Evolutionary conservation across 768 basidiomycete genomes (phyloP).

Genomic region (Leccinum ochraceum): DNA sequence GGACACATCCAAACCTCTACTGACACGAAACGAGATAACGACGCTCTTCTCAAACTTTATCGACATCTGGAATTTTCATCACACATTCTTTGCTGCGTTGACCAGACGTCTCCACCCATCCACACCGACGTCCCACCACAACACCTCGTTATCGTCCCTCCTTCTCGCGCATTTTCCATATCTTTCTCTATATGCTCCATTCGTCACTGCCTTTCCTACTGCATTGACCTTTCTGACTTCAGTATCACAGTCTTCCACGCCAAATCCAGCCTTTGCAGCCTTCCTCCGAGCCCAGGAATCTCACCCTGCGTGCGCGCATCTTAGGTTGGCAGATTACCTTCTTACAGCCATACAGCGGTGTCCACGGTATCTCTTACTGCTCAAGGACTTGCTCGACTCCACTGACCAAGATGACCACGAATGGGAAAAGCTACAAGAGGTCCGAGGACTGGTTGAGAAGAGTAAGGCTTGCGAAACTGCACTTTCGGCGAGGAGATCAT

Average conservation of each 20-base stretch:
- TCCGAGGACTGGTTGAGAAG: conserved; percentile 69
- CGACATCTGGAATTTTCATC: conserved; percentile 90
- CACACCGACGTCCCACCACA: conserved; percentile 23
- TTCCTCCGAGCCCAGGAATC: conserved; percentile 68
- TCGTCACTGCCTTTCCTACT: conserved; percentile 75
- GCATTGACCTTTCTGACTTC: conserved; percentile 59
- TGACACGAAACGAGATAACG: conserved; percentile 67
- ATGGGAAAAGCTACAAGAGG: conserved; percentile 56
- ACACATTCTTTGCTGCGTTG: conserved; percentile 66
- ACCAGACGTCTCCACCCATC: conserved; percentile 39
- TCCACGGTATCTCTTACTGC: conserved; percentile 80
- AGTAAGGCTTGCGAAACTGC: conserved; percentile 45
- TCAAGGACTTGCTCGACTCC: conserved; percentile 77
- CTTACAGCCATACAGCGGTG: conserved; percentile 86
- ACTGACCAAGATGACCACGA: conserved; percentile 70
- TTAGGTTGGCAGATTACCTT: conserved; percentile 83
- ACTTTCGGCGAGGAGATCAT: background rate
- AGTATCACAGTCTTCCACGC: conserved; percentile 48
- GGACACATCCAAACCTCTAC: conserved; percentile 65
- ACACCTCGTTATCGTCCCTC: conserved; percentile 53
- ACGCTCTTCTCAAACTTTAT: conserved; percentile 86
- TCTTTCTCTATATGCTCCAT: conserved; percentile 83
- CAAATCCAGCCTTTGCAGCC: conserved; percentile 50
- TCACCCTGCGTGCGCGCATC: conserved; percentile 68
- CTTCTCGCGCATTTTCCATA: conserved; percentile 86